Evolutionary conservation across 1,284 basidiomycete species (phyloP).

Genomic region (Ustilago bromivora): DNA sequence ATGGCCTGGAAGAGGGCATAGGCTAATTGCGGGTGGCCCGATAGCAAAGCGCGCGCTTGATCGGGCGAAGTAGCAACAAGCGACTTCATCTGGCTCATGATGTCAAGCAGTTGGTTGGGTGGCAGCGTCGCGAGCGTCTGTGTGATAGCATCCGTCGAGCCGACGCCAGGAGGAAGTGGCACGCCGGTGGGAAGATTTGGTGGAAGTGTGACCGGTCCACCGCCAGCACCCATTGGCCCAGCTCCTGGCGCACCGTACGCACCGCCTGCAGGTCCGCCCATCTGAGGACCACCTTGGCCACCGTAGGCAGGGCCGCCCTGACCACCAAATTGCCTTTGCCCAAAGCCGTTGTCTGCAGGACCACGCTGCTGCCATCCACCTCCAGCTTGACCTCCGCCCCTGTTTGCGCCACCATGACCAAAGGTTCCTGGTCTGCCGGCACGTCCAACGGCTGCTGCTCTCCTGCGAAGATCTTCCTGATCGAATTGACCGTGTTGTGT

Average conservation of each 20-base stretch:
- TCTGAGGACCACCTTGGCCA: constrained; percentile 25
- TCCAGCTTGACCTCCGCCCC: constrained; percentile 20
- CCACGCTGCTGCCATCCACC: constrained; percentile 40
- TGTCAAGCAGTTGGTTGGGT: constrained; percentile 88
- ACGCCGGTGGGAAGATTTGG: constrained; percentile 81
- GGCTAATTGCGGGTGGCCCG: constrained; percentile 88
- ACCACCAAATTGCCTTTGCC: constrained; percentile 28
- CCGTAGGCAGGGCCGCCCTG: constrained; percentile 28
- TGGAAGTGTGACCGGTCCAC: constrained; percentile 71
- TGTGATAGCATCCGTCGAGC: constrained; percentile 85
- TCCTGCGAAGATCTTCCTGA: constrained; percentile 43
- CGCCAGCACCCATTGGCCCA: constrained; percentile 49
- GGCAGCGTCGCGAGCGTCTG: constrained; percentile 86
- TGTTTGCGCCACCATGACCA: constrained; percentile 33
- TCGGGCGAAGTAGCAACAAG: constrained; percentile 92
- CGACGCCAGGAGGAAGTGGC: constrained; percentile 80
- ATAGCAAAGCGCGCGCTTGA: constrained; percentile 83
- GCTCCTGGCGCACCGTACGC: constrained; percentile 28
- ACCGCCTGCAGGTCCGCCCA: constrained; percentile 27
- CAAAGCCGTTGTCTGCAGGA: constrained; percentile 31
- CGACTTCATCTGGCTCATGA: constrained; percentile 97
- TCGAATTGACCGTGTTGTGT: constrained; percentile 63
- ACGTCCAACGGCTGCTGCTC: constrained; percentile 42
- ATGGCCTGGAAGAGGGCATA: constrained; percentile 97
- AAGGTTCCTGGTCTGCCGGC: constrained; percentile 49